phyloP scores from a whole-genome alignment of 208 protist species.

The Wallacemonas collosoma region DNA sequence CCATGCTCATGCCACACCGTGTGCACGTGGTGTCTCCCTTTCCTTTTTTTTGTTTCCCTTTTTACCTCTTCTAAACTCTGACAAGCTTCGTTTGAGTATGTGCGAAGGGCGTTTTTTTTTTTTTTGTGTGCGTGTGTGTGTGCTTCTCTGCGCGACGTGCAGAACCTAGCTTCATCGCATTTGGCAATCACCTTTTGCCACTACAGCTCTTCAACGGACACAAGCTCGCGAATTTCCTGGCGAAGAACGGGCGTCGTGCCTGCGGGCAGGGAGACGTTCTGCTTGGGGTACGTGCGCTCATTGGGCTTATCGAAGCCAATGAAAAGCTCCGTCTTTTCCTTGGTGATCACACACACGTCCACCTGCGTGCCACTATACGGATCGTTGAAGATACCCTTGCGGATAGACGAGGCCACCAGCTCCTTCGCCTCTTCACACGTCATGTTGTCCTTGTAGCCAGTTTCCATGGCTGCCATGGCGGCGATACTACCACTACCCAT shows the following conservation, averaged over 20 bases:
- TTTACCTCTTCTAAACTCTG: too few relatives aligned
- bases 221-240: conserved; percentile 81
- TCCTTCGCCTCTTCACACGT: conserved; percentile 96
- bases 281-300: conserved; percentile 79
- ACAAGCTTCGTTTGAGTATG: too few relatives aligned
- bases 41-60: too few relatives aligned
- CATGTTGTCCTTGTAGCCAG: conserved; percentile 94
- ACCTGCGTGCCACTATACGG: conserved; percentile 99
- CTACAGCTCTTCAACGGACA: conserved; percentile 75
- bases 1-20: too few relatives aligned
- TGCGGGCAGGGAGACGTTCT: conserved; percentile 69
- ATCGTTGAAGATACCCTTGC: conserved; percentile 99
- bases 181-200: background rate
- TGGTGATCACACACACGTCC: conserved; percentile 98
- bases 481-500: conserved; percentile 99
- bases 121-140: too few relatives aligned
- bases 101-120: too few relatives aligned
- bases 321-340: conserved; percentile 77
- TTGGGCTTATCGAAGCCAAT: conserved; percentile 89
- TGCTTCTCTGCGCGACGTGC: too few relatives aligned
- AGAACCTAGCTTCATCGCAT: too few relatives aligned
- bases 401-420: conserved; percentile 97
- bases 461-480: conserved; percentile 99
- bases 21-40: too few relatives aligned
- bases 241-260: conserved; percentile 76